Conservation (phyloP, 75 land plant species). For the Pinus tabuliformis region DNA sequence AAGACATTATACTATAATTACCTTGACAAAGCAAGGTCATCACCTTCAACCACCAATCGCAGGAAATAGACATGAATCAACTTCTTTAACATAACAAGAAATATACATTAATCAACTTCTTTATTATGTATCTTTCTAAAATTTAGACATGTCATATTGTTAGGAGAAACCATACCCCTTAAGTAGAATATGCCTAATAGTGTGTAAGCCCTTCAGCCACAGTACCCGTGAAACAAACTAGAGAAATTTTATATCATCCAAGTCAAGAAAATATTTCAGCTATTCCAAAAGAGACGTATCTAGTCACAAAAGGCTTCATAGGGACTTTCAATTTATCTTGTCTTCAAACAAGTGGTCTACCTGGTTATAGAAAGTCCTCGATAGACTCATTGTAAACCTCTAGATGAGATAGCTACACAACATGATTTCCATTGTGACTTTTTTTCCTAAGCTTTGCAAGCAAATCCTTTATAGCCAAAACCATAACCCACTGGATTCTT, state of each 20-base stretch:
- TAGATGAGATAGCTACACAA: conserved; percentile 14
- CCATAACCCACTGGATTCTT: conserved; percentile 23
- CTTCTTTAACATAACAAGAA: too few species aligned
- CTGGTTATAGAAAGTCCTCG: conserved; percentile 20
- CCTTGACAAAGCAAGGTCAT: conserved; percentile 27
- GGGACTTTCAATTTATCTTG: conserved; percentile 20
- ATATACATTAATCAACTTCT: too few species aligned
- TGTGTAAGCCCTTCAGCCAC: conserved; percentile 18
- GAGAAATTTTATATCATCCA: neutral
- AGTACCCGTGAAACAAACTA: conserved; percentile 15
- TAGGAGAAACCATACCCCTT: conserved; percentile 17
- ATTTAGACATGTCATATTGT: neutral
- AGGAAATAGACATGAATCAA: neutral
- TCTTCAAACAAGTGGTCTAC: conserved; percentile 13
- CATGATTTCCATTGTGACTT: neutral
- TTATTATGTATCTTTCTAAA: neutral
- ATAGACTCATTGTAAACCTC: conserved; percentile 32
- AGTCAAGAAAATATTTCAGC: neutral
- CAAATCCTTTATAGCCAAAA: conserved; percentile 17
- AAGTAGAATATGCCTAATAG: conserved; percentile 9
- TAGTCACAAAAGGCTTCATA: neutral
- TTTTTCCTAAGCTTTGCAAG: conserved; percentile 14
- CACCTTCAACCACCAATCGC: conserved; percentile 8
- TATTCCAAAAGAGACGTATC: neutral
- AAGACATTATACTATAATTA: conserved; percentile 11